Percentiles rank a stretch among this genome's conserved stretches.
These are phyloP conservation scores for Epichloe gansuensis DNA, from an alignment of 2,329 filamentous ascomycete genomes.

Conservation along the genomic window DNA sequence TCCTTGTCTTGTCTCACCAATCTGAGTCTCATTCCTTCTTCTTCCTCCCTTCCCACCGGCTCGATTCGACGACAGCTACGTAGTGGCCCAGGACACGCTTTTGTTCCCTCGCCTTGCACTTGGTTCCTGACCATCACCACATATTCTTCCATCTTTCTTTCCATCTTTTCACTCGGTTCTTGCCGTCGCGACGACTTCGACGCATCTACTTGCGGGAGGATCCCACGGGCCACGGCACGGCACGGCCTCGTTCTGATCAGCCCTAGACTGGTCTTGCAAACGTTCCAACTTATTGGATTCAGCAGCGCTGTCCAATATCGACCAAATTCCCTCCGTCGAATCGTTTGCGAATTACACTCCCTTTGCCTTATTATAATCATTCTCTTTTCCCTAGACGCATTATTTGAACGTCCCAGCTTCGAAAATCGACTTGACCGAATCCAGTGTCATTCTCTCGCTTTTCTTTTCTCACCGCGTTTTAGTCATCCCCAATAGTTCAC, in stretches of 20 bases:
- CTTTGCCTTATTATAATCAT: not conserved
- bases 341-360: conserved; percentile 8
- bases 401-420: not conserved
- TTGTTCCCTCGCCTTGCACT: conserved; percentile 4
- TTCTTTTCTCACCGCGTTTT: not conserved
- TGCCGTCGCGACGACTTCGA: conserved; percentile 2
- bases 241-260: conserved; percentile 9
- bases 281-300: conserved; percentile 28
- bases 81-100: conserved; percentile 6
- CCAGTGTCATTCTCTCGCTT: not conserved
- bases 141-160: not conserved
- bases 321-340: not conserved
- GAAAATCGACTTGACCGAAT: not conserved
- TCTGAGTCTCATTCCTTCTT: conserved; percentile 14
- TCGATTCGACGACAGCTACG: conserved; percentile 9
- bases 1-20: conserved; percentile 11
- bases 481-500: not conserved
- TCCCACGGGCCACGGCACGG: conserved; percentile 2
- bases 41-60: conserved; percentile 10
- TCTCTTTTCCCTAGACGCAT: not conserved
- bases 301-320: conserved; percentile 38
- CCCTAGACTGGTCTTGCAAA: conserved; percentile 9
- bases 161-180: not conserved
- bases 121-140: conserved; percentile 8
- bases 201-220: conserved; percentile 4